A percentile compares a stretch with the other conserved stretches of the same genome.
Conservation (phyloP, 2,329 filamentous ascomycete genomes). For the Zymoseptoria tritici region DNA sequence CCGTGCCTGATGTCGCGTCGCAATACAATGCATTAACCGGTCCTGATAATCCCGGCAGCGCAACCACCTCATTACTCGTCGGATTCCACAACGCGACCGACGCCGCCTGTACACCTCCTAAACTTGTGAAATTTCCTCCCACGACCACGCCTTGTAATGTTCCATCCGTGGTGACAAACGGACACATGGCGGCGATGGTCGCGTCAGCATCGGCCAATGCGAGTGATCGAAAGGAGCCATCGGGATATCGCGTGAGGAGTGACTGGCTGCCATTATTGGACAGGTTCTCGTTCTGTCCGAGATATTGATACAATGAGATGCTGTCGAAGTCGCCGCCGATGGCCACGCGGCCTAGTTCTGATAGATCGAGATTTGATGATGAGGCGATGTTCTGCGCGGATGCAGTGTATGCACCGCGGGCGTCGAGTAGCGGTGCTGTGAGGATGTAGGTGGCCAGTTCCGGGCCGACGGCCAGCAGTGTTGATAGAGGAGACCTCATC, state of each 20-base stretch:
- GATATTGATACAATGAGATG: slow-evolving; percentile 80
- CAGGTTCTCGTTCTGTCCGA: slow-evolving; percentile 65
- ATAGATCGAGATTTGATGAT: slow-evolving; percentile 68
- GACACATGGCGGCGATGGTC: slow-evolving; percentile 81
- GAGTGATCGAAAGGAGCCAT: slow-evolving; percentile 71
- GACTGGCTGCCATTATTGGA: slow-evolving; percentile 73
- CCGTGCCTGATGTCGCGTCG: slow-evolving; percentile 65
- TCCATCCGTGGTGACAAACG: slow-evolving; percentile 61
- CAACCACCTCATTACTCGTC: slow-evolving; percentile 58
- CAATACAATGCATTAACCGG: slow-evolving; percentile 77
- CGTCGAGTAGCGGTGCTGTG: slow-evolving; percentile 19
- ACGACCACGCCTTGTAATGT: slow-evolving; percentile 68
- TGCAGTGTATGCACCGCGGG: slow-evolving; percentile 13
- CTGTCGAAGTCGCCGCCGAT: slow-evolving; percentile 85
- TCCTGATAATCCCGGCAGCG: slow-evolving; percentile 74
- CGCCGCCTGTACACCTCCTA: slow-evolving; percentile 67
- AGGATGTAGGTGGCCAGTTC: slow-evolving; percentile 29
- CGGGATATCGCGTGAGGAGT: slow-evolving; percentile 73
- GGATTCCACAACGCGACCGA: slow-evolving; percentile 78
- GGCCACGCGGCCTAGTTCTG: slow-evolving; percentile 70
- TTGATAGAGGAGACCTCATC: slow-evolving; percentile 26
- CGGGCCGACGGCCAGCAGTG: slow-evolving; percentile 29
- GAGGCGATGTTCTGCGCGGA: slow-evolving; percentile 42
- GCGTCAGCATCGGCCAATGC: slow-evolving; percentile 71
- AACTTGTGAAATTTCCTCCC: slow-evolving; percentile 90